Base-by-base conservation (phyloP, 139 green algal genomes). In the Closterium sp. region DNA sequence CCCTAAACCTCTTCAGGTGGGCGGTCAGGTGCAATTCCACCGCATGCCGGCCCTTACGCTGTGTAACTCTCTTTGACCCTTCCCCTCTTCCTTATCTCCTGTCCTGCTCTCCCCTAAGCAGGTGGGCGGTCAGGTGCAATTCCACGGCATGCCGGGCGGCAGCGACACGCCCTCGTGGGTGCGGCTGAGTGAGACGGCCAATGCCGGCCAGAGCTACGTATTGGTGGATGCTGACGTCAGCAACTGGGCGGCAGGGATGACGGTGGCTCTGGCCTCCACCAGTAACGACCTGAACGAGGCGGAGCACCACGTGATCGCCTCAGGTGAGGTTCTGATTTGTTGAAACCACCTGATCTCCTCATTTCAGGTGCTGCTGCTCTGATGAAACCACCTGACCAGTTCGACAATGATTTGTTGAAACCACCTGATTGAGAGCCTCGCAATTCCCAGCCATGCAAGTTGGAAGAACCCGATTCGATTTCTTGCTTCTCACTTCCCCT, bases 211-310 rank as follows among this genome's bases (percentile, higher is more conserved):
- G n/a, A 21, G 28, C 7, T 28, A n/a, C 34, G 19, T 91, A 0
- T 9, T 81, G 81, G 89, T 91, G 88, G 34, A 91, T 21, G 88
- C 19, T 85, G 89, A 88, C 84, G 83, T 89, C 32, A 55, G n/a
- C 25, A 81, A 30, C 84, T 93, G 90, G 90, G 25, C 33, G 31
- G 55, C 92, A 21, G 90, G 90, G 4, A 31, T 28, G 28, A 28
- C 21, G 23, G 64, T 93, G 5, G 90, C 66, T 32, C 31, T 93
- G 36, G 69, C 86, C 30, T 91, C 90, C 19, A 93, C 86, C 31
- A 88, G 92, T 33, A 92, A 91, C 90, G 33, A 93, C 85, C 36
- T 84, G 28, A 92, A 93, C 28, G 33, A 93, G 86, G 90, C 90
- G 7, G 90, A 93, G 66, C 30, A 34, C 25, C 33, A 84, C 9